These are phyloP conservation scores for Westerdykella sp. DNA, from an alignment of 2,329 filamentous ascomycete genomes.

Conservation along the genomic window DNA sequence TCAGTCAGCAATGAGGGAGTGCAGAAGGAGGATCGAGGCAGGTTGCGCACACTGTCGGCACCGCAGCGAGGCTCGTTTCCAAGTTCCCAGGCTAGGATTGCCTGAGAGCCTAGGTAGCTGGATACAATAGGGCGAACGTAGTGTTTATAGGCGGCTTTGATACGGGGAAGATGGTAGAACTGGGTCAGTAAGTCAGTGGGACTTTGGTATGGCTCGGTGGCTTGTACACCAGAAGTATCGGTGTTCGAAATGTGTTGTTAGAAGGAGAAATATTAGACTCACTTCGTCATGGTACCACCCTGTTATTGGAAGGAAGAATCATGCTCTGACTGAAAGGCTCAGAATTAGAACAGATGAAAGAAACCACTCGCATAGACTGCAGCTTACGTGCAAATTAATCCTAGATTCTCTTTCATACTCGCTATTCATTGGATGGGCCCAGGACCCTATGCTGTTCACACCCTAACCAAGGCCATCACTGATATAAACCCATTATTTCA, in stretches of 20 bases:
- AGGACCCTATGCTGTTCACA: no score
- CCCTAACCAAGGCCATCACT: no score
- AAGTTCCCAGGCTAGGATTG: conserved; percentile 52
- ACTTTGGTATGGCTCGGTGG: background rate
- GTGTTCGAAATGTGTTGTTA: background rate
- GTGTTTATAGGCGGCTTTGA: conserved; percentile 46
- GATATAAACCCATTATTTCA: no score
- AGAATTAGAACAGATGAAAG: no score
- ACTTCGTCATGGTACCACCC: conserved; percentile 46
- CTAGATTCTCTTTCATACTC: no score
- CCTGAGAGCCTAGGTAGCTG: conserved; percentile 44
- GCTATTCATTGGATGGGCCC: no score
- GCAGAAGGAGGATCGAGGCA: conserved; percentile 24
- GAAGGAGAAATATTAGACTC: background rate
- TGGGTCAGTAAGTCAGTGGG: background rate
- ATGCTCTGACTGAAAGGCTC: no score
- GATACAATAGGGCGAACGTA: conserved; percentile 48
- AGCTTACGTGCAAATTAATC: no score
- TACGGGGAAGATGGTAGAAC: conserved; percentile 41
- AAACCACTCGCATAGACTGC: no score
- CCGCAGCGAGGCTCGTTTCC: conserved; percentile 42
- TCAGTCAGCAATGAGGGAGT: conserved; percentile 39
- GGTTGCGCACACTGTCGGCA: conserved; percentile 16
- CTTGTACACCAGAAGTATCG: background rate
- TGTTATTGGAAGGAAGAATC: no score